phyloP scores from a whole-genome alignment of 106 monocot genomes.

The Dioscorea dumetorum region DNA sequence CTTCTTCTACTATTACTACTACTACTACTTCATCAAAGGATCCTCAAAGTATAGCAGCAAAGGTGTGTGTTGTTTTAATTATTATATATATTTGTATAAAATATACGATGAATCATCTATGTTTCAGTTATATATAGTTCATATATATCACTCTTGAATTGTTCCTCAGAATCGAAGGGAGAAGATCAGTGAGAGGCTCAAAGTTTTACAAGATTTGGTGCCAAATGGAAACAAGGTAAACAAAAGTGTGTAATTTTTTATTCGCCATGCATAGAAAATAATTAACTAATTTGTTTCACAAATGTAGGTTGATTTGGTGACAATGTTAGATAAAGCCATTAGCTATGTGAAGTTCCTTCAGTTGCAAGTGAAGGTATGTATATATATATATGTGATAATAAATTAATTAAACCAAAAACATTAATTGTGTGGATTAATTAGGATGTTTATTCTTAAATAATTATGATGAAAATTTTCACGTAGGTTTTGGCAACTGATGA shows the following conservation, averaged over 20 bases:
- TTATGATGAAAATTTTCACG: constrained; percentile 1
- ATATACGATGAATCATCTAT: not conserved
- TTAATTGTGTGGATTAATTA: not conserved
- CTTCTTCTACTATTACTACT: not conserved
- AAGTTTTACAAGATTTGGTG: constrained; percentile 84
- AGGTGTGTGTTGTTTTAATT: constrained; percentile 30
- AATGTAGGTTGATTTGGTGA: constrained; percentile 87
- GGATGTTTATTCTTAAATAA: not conserved
- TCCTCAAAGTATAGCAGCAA: constrained; percentile 90
- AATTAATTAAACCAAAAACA: not conserved
- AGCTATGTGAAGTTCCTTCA: constrained; percentile 97
- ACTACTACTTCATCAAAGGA: constrained; percentile 39
- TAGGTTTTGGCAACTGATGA: constrained; percentile 90
- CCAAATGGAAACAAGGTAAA: constrained; percentile 92
- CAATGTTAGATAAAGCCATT: constrained; percentile 96
- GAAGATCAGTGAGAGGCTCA: constrained; percentile 77
- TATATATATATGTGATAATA: constrained; percentile 11
- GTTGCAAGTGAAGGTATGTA: constrained; percentile 85
- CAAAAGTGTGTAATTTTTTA: too few relatives aligned
- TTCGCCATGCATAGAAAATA: not conserved
- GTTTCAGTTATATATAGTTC: not conserved
- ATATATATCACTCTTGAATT: not conserved
- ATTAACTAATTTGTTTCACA: not conserved
- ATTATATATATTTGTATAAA: not conserved
- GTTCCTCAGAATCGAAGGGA: constrained; percentile 65